Evolutionary conservation across 805 yeast genomes (phyloP), one percentile per base, ranked within the genome.

Genomic region (Spathaspora hagerdaliae): DNA sequence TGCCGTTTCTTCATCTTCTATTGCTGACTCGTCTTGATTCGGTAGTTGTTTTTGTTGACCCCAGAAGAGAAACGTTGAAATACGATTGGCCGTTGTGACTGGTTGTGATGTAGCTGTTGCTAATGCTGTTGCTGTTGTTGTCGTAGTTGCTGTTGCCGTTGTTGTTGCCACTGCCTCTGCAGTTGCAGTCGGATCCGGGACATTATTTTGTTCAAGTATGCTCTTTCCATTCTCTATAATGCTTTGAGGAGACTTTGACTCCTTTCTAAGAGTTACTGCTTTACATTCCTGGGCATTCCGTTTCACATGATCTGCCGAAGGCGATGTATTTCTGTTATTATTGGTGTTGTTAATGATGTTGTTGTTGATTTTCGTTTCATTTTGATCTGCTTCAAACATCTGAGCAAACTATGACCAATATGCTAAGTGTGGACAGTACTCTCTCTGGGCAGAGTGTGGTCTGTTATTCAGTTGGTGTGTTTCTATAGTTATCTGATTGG

Each of bases 71-170:
- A 42, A 29, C 5, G 45, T 14, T 12, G 45, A 36, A 13, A 42
- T 24, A 9, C 40, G 33, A 24, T 41, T 38, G 10, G 43, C 24
- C 36, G 49, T 36, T 37, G 48, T 36, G 15, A n/a, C 33, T 13
- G 39, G n/a, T 7, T 36, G 36, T 24, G 34, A 19, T 19, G 24
- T 19, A 3, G 24, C 24, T 19, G 24, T 19, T 19, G 24, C 24
- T 19, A 5, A 3, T 19, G 24, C 24, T 19, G 24, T 19, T 5
- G 24, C 24, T 5, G 24, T 19, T 19, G 24, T 19, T 5, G 24
- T 19, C 5, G 24, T 19, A 2, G 5, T 19, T 19, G 24, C 5
- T 3, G 24, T 5, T 19, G 5, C 5, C 2, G 24, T 19, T 19
- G 24, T 19, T 3, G 24, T 19, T 19, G 24, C 24, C 24, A 3